Conservation (phyloP, 768 basidiomycete genomes). For the Naematelia aurantialba region DNA sequence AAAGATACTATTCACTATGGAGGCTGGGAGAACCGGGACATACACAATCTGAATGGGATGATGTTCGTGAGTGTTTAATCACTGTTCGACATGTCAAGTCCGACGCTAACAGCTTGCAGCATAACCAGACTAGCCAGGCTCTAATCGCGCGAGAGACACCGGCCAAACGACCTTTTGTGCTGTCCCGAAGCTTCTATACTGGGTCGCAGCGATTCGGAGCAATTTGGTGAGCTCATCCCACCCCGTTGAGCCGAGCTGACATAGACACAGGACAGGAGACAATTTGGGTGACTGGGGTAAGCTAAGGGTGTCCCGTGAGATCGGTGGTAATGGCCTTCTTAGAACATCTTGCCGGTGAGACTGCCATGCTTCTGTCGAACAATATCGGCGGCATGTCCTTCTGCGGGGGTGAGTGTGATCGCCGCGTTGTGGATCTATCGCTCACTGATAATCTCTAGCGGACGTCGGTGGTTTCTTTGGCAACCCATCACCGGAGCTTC, state of each 20-base stretch:
- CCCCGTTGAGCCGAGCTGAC: neutral
- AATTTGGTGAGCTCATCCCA: slow-evolving; percentile 62
- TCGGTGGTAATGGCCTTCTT: slow-evolving; percentile 9
- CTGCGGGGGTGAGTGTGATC: slow-evolving; percentile 81
- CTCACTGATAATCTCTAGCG: slow-evolving; percentile 57
- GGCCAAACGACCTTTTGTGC: slow-evolving; percentile 84
- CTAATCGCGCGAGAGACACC: slow-evolving; percentile 69
- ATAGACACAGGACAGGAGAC: slow-evolving; percentile 68
- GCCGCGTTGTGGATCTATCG: too few species aligned
- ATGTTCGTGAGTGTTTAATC: slow-evolving; percentile 56
- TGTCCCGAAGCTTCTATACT: slow-evolving; percentile 90
- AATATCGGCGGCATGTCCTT: slow-evolving; percentile 88
- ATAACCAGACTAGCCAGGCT: slow-evolving; percentile 77
- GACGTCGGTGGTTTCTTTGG: slow-evolving; percentile 99
- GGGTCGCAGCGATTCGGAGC: slow-evolving; percentile 94
- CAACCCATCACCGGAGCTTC: slow-evolving; percentile 89
- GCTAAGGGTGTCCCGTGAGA: neutral
- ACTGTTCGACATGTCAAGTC: neutral
- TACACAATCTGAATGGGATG: slow-evolving; percentile 98
- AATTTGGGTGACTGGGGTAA: slow-evolving; percentile 84
- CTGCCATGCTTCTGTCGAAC: slow-evolving; percentile 88
- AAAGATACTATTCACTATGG: slow-evolving; percentile 77
- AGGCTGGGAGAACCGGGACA: slow-evolving; percentile 96
- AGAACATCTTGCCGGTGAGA: slow-evolving; percentile 87
- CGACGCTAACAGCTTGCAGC: slow-evolving; percentile 54